These are phyloP conservation scores for Luvunga scandens DNA, from an alignment of 345 rosid species.

Conservation along the genomic window DNA sequence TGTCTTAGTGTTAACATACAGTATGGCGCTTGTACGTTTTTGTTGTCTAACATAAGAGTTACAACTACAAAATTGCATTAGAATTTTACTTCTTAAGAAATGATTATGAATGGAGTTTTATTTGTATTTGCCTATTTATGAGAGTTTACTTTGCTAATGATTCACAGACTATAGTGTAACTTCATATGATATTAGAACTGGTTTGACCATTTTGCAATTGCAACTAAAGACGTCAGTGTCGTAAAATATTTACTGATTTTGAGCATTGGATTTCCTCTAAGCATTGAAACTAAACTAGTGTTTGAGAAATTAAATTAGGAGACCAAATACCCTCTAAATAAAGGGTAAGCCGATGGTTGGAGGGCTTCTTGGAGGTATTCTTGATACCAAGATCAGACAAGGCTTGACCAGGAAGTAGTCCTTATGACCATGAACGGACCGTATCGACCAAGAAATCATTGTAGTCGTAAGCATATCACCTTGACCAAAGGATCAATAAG, in stretches of 20 bases:
- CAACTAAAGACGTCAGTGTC: conserved; percentile 70
- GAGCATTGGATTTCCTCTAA: background rate
- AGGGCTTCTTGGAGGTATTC: too few relatives aligned
- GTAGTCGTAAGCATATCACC: too few relatives aligned
- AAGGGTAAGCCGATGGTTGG: too few relatives aligned
- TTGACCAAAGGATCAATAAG: too few relatives aligned
- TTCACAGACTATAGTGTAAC: conserved; percentile 72
- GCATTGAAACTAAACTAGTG: conserved; percentile 12
- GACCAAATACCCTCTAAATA: too few relatives aligned
- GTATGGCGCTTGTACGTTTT: conserved; percentile 40
- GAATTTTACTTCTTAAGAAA: background rate
- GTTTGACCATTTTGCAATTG: conserved; percentile 83
- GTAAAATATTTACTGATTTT: background rate
- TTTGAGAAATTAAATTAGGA: too few relatives aligned
- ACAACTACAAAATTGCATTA: too few relatives aligned
- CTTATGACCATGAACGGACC: too few relatives aligned
- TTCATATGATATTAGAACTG: conserved; percentile 89
- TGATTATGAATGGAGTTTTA: background rate
- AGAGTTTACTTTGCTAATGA: conserved; percentile 3
- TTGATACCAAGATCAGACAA: too few relatives aligned
- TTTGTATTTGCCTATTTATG: background rate
- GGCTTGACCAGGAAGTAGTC: too few relatives aligned
- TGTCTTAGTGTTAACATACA: conserved; percentile 78
- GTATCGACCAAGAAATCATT: too few relatives aligned
- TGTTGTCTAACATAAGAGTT: too few relatives aligned